Percentiles rank a stretch among this genome's conserved stretches.
phyloP scores from a whole-genome alignment of 2,329 filamentous ascomycete species.

The Colletotrichum eremochloae region DNA sequence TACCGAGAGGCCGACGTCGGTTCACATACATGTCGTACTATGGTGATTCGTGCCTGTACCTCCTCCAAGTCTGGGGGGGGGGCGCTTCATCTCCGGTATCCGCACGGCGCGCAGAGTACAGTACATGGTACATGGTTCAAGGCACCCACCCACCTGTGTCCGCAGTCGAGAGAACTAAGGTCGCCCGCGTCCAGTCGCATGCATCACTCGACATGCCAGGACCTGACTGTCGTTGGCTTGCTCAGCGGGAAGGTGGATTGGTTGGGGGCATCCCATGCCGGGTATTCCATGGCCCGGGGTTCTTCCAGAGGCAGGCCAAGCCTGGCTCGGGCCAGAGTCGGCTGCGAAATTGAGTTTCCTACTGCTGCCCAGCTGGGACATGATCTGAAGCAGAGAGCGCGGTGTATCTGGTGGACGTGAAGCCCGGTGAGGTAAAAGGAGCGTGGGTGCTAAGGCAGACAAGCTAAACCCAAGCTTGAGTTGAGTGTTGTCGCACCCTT shows the following conservation, averaged over 20 bases:
- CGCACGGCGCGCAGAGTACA: conserved; percentile 34
- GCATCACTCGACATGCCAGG: conserved; percentile 33
- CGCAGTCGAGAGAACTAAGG: neutral
- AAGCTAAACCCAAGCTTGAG: conserved; percentile 8
- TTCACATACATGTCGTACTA: neutral
- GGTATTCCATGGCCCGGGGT: conserved; percentile 32
- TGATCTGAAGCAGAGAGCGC: conserved; percentile 38
- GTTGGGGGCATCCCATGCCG: conserved; percentile 36
- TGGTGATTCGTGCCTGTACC: neutral
- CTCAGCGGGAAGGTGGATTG: conserved; percentile 37
- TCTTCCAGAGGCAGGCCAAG: conserved; percentile 36
- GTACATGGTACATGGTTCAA: conserved; percentile 3
- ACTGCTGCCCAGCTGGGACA: conserved; percentile 38
- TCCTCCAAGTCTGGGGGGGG: neutral
- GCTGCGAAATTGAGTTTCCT: conserved; percentile 42
- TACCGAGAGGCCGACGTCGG: neutral
- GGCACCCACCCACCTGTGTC: neutral
- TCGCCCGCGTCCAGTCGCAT: conserved; percentile 33
- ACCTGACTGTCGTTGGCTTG: conserved; percentile 33
- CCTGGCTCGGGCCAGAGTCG: conserved; percentile 31
- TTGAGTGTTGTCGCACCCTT: conserved; percentile 11
- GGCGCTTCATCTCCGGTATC: neutral
- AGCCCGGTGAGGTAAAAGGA: conserved; percentile 1
- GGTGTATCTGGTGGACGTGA: conserved; percentile 2
- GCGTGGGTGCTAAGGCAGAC: conserved; percentile 10